Evolutionary conservation across 768 basidiomycete genomes (phyloP), one percentile per base, ranked within the genome.

Genomic region (Fibroporia radiculosa): DNA sequence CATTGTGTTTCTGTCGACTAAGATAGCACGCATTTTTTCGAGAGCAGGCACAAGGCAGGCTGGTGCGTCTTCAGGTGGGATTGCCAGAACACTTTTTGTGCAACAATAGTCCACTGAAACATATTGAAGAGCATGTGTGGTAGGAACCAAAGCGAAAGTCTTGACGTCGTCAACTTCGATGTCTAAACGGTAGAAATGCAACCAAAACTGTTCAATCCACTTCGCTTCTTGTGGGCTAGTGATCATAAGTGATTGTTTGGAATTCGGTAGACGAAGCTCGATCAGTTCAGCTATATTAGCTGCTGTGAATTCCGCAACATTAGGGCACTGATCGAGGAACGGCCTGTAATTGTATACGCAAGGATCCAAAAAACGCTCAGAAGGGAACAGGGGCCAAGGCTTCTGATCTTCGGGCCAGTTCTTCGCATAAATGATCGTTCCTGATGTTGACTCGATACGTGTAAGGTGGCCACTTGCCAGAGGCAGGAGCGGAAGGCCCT

Each of bases 131-230:
- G 13, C 11, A 10, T n/a, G 14, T 12, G 40, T 47, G 3, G 46
- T 41, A 16, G 5, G 18, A 5, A 42, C 34, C 27, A 42, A 32
- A 23, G 46, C 38, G n/a, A 46, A 22, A 18, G 26, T 6, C 7
- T n/a, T 14, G 12, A 46, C 26, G 27, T 38, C 10, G 6, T n/a
- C 22, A 12, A 32, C 24, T 4, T 42, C 7, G 2, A 42, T 33
- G 5, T 20, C 20, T 28, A 46, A 26, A 16, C 6, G 14, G 11
- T 18, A n/a, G 22, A 42, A 46, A 8, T n/a, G 28, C 23, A 14
- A 12, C 45, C 45, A 46, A 42, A 46, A 40, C 6, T 31, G 7
- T 14, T 25, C 14, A 4, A 46, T 46, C 45, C 45, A 46, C 13
- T 10, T 16, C 10, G 16, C 29, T 6, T 42, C 40, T 13, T 24